Conservation (phyloP, 139 green algal species). For the Volvox africanus region DNA sequence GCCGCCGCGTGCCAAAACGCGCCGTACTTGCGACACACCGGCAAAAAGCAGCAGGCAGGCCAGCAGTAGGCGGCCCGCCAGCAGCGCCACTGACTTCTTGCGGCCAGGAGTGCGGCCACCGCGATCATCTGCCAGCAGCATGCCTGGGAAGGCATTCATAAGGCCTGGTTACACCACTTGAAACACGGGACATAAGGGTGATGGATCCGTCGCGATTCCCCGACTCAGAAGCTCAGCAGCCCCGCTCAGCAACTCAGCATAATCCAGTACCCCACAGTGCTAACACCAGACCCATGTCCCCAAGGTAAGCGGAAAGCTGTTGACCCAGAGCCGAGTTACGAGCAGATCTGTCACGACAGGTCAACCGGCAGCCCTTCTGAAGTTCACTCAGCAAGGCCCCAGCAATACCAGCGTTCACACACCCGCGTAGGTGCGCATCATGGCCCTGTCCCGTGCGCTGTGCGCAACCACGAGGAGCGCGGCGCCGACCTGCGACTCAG, state of each 20-base stretch:
- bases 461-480: constrained; percentile 60
- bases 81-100: constrained; percentile 60
- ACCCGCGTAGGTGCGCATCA: constrained; percentile 28
- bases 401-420: neutral
- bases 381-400: too few relatives aligned
- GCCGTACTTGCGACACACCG: constrained; percentile 33
- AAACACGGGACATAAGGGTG: too few relatives aligned
- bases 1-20: neutral
- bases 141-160: constrained; percentile 14
- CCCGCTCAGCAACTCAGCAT: too few relatives aligned
- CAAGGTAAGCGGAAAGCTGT: too few relatives aligned
- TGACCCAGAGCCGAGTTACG: too few relatives aligned
- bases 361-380: too few relatives aligned
- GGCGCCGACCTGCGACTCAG: constrained; percentile 9
- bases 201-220: too few relatives aligned
- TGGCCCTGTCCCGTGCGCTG: constrained; percentile 36
- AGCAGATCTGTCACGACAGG: too few relatives aligned
- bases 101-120: constrained; percentile 11
- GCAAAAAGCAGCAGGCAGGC: constrained; percentile 61
- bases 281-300: too few relatives aligned
- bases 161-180: too few relatives aligned
- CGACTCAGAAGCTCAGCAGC: too few relatives aligned
- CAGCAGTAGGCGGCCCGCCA: constrained; percentile 61
- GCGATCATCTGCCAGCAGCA: constrained; percentile 52
- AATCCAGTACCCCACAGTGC: too few relatives aligned